Percentiles rank a stretch among this genome's conserved stretches.
These are phyloP conservation scores for Mrakiaceae sp. DNA, from an alignment of 1,284 basidiomycete genomes.

Conservation along the genomic window DNA sequence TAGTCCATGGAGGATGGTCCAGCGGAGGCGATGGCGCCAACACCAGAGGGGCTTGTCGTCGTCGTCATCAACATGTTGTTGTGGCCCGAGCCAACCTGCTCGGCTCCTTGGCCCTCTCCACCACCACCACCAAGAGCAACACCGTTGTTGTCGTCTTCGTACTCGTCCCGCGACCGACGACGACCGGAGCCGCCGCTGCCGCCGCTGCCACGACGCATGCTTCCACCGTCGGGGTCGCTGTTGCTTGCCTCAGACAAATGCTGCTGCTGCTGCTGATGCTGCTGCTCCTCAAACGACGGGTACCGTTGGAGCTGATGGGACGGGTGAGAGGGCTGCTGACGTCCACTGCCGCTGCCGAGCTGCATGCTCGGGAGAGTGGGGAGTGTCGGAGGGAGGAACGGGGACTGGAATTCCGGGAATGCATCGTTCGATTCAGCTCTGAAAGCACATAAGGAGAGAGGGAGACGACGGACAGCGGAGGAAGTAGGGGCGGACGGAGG, in stretches of 20 bases:
- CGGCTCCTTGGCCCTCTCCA: slow-evolving; percentile 3
- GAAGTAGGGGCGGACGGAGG: no score
- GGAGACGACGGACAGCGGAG: no score
- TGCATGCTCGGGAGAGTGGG: neutral
- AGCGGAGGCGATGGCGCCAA: no score
- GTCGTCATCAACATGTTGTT: neutral
- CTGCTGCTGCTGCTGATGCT: slow-evolving; percentile 10
- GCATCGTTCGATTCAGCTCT: no score
- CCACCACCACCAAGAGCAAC: neutral
- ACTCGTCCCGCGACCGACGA: neutral
- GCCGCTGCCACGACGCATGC: no score
- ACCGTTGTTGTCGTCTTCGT: neutral
- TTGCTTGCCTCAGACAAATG: slow-evolving; percentile 8
- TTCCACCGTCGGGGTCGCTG: neutral
- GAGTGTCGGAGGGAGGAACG: neutral
- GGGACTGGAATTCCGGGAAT: neutral
- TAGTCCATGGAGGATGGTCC: no score
- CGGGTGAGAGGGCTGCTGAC: neutral
- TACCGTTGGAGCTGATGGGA: neutral
- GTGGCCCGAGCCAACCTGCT: slow-evolving; percentile 5
- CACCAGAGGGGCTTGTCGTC: slow-evolving; percentile 17
- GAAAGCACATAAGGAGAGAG: no score
- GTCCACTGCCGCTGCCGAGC: neutral
- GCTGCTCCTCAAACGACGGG: neutral
- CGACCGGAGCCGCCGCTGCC: neutral